These are phyloP conservation scores for Hanseniaspora uvarum DNA, from an alignment of 1,139 yeast genomes.

Conservation along the genomic window DNA sequence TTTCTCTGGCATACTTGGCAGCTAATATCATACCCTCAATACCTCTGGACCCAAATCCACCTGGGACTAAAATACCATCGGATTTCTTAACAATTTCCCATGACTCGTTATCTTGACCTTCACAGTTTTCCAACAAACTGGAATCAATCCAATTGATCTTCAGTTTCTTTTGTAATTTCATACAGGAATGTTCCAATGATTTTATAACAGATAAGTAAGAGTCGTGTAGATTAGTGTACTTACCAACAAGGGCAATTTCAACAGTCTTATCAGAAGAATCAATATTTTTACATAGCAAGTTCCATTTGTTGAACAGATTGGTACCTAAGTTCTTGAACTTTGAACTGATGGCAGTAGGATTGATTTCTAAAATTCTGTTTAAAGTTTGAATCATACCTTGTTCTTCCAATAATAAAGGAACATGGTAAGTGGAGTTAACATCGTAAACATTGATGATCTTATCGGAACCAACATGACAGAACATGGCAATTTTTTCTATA, in stretches of 20 bases:
- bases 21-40: constrained; percentile 97
- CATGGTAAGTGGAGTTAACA: constrained; percentile 94
- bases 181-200: constrained; percentile 87
- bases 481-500: constrained; percentile 92
- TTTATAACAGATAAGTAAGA: constrained; percentile 90
- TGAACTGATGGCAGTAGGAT: constrained; percentile 38
- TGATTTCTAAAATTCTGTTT: constrained; percentile 54
- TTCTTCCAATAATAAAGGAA: constrained; percentile 79
- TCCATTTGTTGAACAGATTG: constrained; percentile 67
- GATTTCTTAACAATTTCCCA: constrained; percentile 93
- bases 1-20: constrained; percentile 95
- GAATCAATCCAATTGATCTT: constrained; percentile 95
- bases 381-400: constrained; percentile 76
- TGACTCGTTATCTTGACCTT: constrained; percentile 77
- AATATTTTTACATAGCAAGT: constrained; percentile 57
- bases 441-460: constrained; percentile 97
- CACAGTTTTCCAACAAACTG: constrained; percentile 69
- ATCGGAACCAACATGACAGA: constrained; percentile 95
- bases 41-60: constrained; percentile 96
- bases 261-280: constrained; percentile 80
- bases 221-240: constrained; percentile 90
- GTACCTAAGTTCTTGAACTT: constrained; percentile 57
- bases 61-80: constrained; percentile 95
- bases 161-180: constrained; percentile 75
- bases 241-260: constrained; percentile 92